Percentiles rank a stretch among this genome's conserved stretches.
Conservation (phyloP, 2,329 filamentous ascomycete species). For the Fusarium dimerum region DNA sequence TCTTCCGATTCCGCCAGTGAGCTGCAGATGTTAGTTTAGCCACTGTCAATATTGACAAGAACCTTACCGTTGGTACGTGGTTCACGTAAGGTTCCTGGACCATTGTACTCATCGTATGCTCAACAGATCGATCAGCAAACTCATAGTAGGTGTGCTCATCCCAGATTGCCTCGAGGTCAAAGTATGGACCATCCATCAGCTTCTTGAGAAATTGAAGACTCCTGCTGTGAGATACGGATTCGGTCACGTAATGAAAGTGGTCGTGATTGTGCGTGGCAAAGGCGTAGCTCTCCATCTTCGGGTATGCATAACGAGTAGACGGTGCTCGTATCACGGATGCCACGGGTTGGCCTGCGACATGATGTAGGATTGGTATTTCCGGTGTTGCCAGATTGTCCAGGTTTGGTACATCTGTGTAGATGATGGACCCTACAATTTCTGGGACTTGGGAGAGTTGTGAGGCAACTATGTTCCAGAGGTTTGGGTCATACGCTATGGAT, state of each 20-base stretch:
- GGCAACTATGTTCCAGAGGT: conserved; percentile 23
- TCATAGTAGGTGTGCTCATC: conserved; percentile 75
- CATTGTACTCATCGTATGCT: conserved; percentile 80
- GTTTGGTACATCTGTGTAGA: conserved; percentile 19
- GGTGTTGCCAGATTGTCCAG: background rate
- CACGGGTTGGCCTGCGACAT: conserved; percentile 14
- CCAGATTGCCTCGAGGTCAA: conserved; percentile 78
- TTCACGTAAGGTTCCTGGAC: conserved; percentile 79
- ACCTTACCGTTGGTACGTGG: conserved; percentile 66
- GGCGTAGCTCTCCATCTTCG: conserved; percentile 32
- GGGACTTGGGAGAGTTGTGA: conserved; percentile 23
- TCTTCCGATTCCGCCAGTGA: conserved; percentile 71
- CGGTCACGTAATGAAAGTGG: conserved; percentile 53
- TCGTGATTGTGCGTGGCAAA: conserved; percentile 51
- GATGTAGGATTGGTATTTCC: conserved; percentile 14
- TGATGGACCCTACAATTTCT: conserved; percentile 20
- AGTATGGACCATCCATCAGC: conserved; percentile 62
- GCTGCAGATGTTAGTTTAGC: conserved; percentile 25
- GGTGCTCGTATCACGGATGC: conserved; percentile 3
- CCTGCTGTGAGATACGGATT: conserved; percentile 66
- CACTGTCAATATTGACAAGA: background rate
- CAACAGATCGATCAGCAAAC: conserved; percentile 68
- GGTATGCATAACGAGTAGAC: conserved; percentile 42
- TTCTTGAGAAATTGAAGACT: conserved; percentile 66
- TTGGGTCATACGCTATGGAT: conserved; percentile 11